Percentiles rank a stretch among this genome's conserved stretches.
Evolutionary conservation across 306 rosid genomes (phyloP).

Genomic region (Carpinus fangiana): DNA sequence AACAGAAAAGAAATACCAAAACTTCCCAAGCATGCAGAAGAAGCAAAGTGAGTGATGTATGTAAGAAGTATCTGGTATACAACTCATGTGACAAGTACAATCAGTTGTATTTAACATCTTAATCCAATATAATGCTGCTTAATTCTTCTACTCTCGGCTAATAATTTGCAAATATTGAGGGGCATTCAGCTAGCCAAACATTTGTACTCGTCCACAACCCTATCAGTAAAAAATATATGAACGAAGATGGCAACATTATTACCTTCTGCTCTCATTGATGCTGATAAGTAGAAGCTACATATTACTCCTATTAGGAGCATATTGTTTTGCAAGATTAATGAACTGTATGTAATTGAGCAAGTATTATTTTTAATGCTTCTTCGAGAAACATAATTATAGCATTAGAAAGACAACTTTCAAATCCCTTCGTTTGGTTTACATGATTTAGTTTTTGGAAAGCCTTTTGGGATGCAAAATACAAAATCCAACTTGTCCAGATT

Average conservation of each 20-base stretch:
- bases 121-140: neutral
- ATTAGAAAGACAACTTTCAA: neutral
- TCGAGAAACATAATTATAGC: neutral
- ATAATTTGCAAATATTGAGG: neutral
- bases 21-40: neutral
- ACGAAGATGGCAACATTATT: neutral
- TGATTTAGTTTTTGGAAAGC: neutral
- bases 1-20: neutral
- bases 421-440: neutral
- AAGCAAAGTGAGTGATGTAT: neutral
- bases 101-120: neutral
- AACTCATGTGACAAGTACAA: neutral
- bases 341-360: neutral
- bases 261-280: constrained; percentile 1
- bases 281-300: neutral
- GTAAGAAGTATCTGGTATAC: neutral
- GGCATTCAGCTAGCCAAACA: neutral
- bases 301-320: neutral
- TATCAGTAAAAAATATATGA: neutral
- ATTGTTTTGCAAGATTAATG: neutral
- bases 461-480: neutral
- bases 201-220: neutral
- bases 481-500: neutral
- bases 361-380: neutral
- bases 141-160: neutral